Evolutionary conservation across 2,329 filamentous ascomycete species (phyloP), one percentile per base, ranked within the genome.

Genomic region (Nigrospora oryzae): DNA sequence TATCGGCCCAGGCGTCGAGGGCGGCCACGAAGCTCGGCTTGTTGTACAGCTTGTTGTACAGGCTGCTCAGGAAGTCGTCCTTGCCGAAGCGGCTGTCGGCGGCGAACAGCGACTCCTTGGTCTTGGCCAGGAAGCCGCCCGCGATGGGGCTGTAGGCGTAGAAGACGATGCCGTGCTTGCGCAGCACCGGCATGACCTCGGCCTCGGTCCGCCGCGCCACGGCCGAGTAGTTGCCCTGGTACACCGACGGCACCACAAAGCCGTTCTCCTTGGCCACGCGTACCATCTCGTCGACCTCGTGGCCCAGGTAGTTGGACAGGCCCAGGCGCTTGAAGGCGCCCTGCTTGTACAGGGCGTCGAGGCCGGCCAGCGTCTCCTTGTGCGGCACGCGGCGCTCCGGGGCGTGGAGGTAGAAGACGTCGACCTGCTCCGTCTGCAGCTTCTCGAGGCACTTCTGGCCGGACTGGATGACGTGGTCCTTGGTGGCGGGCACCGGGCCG

Each of bases 141-240:
- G 46, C 46, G 16, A 48, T 40, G 57, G 2, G 63, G 8, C 63
- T 67, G 46, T 64, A 75, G 0, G 64, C 68, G 46, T 65, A 68
- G 43, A 72, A 74, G 0, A 63, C 53, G 1, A 74, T 71, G 12
- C 56, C 57, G 34, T 68, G 51, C 43, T 65, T 60, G 3, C 69
- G 61, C 11, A 74, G 52, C 0, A 66, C 42, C 0, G 70, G 67
- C 15, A 74, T 63, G 1, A 74, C 54, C 12, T 64, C 60, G 31
- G 59, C 58, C 46, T 75, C 73, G 6, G 56, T 60, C 3, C 61
- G 55, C 38, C 73, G 61, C 3, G 61, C 60, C 12, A 75, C 54
- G 8, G 65, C 58, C 44, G 74, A 73, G 54, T 75, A 75, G 8
- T 66, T 60, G 2, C 72, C 70, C 49, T 76, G 66, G 47, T 71